These are phyloP conservation scores for Suillus sp. DNA, from an alignment of 768 basidiomycete species.

Conservation along the genomic window DNA sequence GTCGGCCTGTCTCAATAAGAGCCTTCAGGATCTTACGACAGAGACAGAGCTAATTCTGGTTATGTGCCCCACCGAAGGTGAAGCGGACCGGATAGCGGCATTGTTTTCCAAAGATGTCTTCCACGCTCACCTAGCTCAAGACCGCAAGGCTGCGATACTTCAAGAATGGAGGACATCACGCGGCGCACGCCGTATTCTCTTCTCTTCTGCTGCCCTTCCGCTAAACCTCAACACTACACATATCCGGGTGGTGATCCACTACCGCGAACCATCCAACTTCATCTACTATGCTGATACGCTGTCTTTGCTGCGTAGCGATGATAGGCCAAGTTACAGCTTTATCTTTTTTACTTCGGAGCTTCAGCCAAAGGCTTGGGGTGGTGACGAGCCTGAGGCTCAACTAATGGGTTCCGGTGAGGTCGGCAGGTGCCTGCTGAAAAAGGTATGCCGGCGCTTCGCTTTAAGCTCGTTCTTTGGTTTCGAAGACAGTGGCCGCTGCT, in stretches of 20 bases:
- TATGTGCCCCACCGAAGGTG: neutral
- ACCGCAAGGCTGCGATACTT: neutral
- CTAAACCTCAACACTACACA: neutral
- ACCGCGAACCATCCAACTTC: neutral
- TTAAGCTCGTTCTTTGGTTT: neutral
- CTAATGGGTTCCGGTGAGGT: neutral
- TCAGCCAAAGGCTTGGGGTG: neutral
- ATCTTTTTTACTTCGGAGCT: neutral
- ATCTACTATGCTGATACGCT: neutral
- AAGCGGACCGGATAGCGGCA: neutral
- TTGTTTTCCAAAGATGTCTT: neutral
- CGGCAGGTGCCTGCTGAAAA: neutral
- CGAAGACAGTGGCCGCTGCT: neutral
- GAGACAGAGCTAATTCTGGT: neutral
- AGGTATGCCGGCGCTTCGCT: neutral
- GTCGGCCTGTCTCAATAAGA: neutral
- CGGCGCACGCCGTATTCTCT: neutral
- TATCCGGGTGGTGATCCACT: constrained; percentile 1
- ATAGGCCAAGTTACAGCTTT: neutral
- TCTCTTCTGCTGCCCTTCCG: neutral
- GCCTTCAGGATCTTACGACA: neutral
- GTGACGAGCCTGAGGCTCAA: neutral
- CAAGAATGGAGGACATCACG: neutral
- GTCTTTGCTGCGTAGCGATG: neutral
- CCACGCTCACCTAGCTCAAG: neutral